phyloP scores from a whole-genome alignment of 2,329 filamentous ascomycete genomes.

The Amesomyces nigricolor region DNA sequence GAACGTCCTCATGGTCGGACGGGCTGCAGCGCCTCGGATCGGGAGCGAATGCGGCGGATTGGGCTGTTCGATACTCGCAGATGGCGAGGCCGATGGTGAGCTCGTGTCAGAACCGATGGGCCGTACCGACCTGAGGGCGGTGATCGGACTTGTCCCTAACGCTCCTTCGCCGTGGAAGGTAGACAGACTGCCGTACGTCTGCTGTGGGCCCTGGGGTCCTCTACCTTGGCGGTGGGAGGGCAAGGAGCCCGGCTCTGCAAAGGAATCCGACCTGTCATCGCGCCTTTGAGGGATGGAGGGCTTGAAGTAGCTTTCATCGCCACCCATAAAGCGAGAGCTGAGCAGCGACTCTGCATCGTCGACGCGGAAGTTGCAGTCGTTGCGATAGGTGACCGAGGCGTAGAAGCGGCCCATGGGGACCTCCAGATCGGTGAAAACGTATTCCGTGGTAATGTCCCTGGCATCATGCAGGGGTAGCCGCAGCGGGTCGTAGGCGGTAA shows the following conservation, averaged over 20 bases:
- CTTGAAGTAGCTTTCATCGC: slow-evolving; percentile 81
- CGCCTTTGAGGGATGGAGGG: slow-evolving; percentile 59
- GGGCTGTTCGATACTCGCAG: slow-evolving; percentile 38
- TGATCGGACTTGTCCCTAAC: slow-evolving; percentile 78
- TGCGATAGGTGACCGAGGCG: slow-evolving; percentile 77
- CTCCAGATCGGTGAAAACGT: slow-evolving; percentile 76
- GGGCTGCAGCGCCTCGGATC: slow-evolving; percentile 35
- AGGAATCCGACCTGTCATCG: slow-evolving; percentile 34
- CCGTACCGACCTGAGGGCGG: slow-evolving; percentile 67
- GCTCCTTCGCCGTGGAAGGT: slow-evolving; percentile 80
- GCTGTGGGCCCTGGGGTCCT: slow-evolving; percentile 56
- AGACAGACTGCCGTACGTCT: slow-evolving; percentile 83
- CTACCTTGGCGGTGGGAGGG: slow-evolving; percentile 53
- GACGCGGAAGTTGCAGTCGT: slow-evolving; percentile 83
- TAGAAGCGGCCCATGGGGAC: slow-evolving; percentile 81
- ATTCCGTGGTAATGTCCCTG: slow-evolving; percentile 64
- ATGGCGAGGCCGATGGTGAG: slow-evolving; percentile 50
- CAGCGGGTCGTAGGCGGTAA: slow-evolving; percentile 60
- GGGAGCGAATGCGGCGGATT: slow-evolving; percentile 50
- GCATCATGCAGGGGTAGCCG: slow-evolving; percentile 63
- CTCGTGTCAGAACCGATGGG: slow-evolving; percentile 56
- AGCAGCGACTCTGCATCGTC: slow-evolving; percentile 87
- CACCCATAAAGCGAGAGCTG: slow-evolving; percentile 88
- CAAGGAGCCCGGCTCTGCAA: slow-evolving; percentile 65
- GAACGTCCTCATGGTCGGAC: slow-evolving; percentile 38